Percentiles rank a stretch among this genome's conserved stretches.
Evolutionary conservation across 2,329 filamentous ascomycete species (phyloP).

Genomic region (Emergomyces orientalis): DNA sequence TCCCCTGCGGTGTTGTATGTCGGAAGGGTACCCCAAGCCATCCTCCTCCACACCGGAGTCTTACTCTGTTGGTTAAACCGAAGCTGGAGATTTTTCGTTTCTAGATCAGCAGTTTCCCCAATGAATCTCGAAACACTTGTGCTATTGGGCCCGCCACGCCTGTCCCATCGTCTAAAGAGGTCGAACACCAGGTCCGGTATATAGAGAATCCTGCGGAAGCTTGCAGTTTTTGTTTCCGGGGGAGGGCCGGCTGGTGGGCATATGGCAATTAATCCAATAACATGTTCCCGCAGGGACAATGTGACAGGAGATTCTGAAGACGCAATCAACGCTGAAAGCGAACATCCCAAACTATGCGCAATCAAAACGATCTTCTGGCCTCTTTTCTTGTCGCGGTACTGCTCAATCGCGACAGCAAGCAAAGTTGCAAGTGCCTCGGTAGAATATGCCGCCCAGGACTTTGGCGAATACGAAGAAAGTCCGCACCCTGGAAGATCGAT

Average conservation of each 20-base stretch:
- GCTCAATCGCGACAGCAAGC: constrained; percentile 63
- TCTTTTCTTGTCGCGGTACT: constrained; percentile 55
- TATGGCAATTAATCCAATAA: constrained; percentile 70
- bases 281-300: constrained; percentile 49
- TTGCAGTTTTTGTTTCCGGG: constrained; percentile 42
- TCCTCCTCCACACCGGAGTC: constrained; percentile 72
- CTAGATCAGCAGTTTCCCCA: constrained; percentile 32
- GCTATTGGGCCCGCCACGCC: constrained; percentile 67
- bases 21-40: constrained; percentile 64
- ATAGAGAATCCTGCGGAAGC: constrained; percentile 51
- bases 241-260: constrained; percentile 65
- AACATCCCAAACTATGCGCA: constrained; percentile 84
- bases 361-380: constrained; percentile 69
- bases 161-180: constrained; percentile 67
- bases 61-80: constrained; percentile 66
- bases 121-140: constrained; percentile 68
- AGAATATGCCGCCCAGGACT: constrained; percentile 67
- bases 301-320: constrained; percentile 47
- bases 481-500: constrained; percentile 90
- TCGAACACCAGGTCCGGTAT: constrained; percentile 63
- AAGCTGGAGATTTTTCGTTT: constrained; percentile 36
- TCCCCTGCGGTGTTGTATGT: constrained; percentile 45
- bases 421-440: constrained; percentile 66
- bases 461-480: constrained; percentile 62
- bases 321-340: constrained; percentile 63